Evolutionary conservation across 2,329 filamentous ascomycete species (phyloP).

Genomic region (Beauveria rudraprayagi): DNA sequence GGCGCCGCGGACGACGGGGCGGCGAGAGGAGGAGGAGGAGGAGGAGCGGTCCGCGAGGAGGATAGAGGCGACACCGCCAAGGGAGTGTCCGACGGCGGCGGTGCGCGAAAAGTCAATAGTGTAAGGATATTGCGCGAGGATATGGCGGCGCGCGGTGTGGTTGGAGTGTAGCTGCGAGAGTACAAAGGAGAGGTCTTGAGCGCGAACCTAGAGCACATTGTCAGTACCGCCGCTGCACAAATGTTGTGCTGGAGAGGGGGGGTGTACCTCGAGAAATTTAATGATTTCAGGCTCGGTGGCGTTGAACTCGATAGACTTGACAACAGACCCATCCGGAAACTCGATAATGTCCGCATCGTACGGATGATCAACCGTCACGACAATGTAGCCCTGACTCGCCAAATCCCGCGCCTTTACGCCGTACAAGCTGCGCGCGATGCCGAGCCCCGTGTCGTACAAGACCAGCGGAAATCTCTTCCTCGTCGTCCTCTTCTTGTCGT

Average conservation of each 20-base stretch:
- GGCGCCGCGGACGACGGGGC: conserved; percentile 21
- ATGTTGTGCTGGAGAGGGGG: neutral
- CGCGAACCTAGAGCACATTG: conserved; percentile 18
- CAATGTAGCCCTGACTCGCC: conserved; percentile 35
- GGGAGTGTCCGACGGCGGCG: conserved; percentile 27
- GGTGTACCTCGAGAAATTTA: neutral
- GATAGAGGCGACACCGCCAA: conserved; percentile 27
- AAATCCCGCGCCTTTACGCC: conserved; percentile 31
- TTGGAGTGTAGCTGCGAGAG: conserved; percentile 21
- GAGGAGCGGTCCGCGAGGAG: conserved; percentile 12
- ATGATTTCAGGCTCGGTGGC: conserved; percentile 11
- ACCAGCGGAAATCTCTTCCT: conserved; percentile 21
- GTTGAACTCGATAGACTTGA: conserved; percentile 16
- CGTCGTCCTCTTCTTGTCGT: neutral
- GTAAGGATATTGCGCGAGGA: conserved; percentile 11
- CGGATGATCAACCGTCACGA: conserved; percentile 39
- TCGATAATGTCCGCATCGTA: conserved; percentile 34
- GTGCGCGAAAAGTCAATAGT: conserved; percentile 16
- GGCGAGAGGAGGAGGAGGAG: too few species aligned
- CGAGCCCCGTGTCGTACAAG: conserved; percentile 35
- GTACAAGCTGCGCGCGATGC: conserved; percentile 30
- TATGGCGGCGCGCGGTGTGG: neutral
- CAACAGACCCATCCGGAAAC: conserved; percentile 30
- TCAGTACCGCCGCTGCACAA: too few species aligned
- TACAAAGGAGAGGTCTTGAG: conserved; percentile 26